Evolutionary conservation across 768 basidiomycete genomes (phyloP).

Genomic region (Suillus cothurnatus): DNA sequence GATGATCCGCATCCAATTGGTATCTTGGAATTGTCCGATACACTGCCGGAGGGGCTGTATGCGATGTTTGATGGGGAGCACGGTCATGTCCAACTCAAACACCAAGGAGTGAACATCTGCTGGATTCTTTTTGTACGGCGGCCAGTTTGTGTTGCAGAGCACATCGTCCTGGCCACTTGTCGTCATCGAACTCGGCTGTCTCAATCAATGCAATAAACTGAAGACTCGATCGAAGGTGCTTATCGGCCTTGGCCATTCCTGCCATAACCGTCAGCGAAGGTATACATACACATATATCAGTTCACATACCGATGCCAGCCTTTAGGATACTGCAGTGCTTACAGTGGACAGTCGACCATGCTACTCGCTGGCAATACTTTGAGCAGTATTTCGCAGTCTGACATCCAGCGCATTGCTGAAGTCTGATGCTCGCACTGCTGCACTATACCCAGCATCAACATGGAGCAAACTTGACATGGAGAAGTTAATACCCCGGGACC

Average conservation of each 20-base stretch:
- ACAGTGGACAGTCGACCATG: neutral
- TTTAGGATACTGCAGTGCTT: neutral
- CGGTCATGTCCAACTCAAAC: neutral
- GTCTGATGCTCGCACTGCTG: neutral
- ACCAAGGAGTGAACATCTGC: neutral
- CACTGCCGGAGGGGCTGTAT: neutral
- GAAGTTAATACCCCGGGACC: neutral
- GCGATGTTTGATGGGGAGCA: constrained; percentile 1
- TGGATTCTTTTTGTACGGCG: neutral
- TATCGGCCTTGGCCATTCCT: constrained; percentile 2
- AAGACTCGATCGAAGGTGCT: constrained; percentile 1
- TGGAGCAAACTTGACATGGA: neutral
- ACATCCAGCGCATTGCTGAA: constrained; percentile 1
- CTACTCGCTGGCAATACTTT: neutral
- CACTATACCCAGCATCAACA: neutral
- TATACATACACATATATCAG: neutral
- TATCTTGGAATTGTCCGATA: neutral
- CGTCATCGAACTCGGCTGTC: neutral
- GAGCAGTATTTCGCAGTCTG: constrained; percentile 4
- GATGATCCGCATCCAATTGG: neutral
- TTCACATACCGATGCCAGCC: neutral
- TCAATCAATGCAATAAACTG: neutral
- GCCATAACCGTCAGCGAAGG: neutral
- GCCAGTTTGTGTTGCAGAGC: neutral
- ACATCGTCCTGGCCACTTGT: neutral